Evolutionary conservation across 495 filamentous ascomycete genomes (phyloP).

Genomic region (Aspergillus sclerotiicarbonarius): DNA sequence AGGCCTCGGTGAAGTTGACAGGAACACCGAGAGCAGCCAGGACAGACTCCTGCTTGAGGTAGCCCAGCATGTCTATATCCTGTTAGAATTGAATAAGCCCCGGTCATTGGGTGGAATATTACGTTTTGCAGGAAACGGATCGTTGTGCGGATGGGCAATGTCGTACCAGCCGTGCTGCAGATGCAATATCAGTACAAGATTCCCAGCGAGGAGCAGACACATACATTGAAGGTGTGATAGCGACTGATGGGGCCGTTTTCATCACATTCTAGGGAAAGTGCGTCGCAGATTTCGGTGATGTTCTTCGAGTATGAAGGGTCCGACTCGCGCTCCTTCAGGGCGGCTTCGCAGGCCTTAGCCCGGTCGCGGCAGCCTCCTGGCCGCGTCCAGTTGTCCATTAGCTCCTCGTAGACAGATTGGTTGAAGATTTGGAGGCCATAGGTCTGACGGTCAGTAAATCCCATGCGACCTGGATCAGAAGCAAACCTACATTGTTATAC

Average conservation of each 20-base stretch:
- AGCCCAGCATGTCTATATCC: conserved; percentile 47
- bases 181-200: background rate
- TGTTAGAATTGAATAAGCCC: background rate
- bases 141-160: conserved; percentile 39
- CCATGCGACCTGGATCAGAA: no score
- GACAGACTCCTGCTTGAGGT: conserved; percentile 53
- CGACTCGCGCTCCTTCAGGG: conserved; percentile 15
- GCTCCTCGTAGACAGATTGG: conserved; percentile 36
- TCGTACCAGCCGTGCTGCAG: conserved; percentile 54
- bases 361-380: conserved; percentile 55
- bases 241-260: background rate
- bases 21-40: conserved; percentile 55
- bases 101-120: background rate
- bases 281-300: background rate
- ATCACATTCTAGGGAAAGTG: background rate
- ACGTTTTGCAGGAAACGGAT: conserved; percentile 56
- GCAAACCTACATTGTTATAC: conserved; percentile 47
- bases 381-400: conserved; percentile 35
- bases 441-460: conserved; percentile 28
- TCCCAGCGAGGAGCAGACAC: background rate
- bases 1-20: conserved; percentile 56
- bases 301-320: background rate
- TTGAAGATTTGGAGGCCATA: conserved; percentile 61
- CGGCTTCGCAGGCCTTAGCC: conserved; percentile 39
- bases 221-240: background rate